Evolutionary conservation across 1,284 basidiomycete species (phyloP).

Genomic region (Cryptococcus sp.): DNA sequence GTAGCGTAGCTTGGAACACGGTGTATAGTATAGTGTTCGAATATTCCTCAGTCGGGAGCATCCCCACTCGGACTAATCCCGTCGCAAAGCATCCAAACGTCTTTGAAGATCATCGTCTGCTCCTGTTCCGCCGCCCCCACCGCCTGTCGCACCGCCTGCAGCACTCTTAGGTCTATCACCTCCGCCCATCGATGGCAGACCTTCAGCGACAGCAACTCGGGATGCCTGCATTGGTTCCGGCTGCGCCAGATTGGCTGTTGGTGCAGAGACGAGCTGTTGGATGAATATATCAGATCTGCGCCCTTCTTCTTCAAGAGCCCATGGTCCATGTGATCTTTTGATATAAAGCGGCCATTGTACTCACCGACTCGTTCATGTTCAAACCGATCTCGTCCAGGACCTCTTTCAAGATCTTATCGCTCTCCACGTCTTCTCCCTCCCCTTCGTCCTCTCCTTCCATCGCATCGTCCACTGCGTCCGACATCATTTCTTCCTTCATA

Average conservation of each 20-base stretch:
- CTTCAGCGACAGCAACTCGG: slow-evolving; percentile 72
- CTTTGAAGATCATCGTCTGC: slow-evolving; percentile 85
- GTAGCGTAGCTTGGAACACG: not conserved
- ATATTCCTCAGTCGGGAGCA: not conserved
- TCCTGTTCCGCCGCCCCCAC: slow-evolving; percentile 57
- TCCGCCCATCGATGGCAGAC: slow-evolving; percentile 63
- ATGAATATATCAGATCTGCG: slow-evolving; percentile 1
- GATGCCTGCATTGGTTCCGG: slow-evolving; percentile 65
- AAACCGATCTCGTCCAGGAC: slow-evolving; percentile 98
- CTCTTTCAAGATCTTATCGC: slow-evolving; percentile 93
- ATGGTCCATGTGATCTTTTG: not conserved
- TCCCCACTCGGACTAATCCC: slow-evolving; percentile 32
- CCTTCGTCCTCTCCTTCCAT: slow-evolving; percentile 94
- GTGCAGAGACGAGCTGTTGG: slow-evolving; percentile 72
- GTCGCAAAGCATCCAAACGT: slow-evolving; percentile 74
- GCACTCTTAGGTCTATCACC: slow-evolving; percentile 50
- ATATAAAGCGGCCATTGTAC: slow-evolving; percentile 21
- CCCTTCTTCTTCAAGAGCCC: not conserved
- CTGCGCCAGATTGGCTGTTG: slow-evolving; percentile 65
- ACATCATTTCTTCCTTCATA: slow-evolving; percentile 99
- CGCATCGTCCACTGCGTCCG: slow-evolving; percentile 94
- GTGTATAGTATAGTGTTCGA: too few relatives aligned
- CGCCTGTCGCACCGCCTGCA: slow-evolving; percentile 48
- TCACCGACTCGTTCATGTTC: slow-evolving; percentile 83
- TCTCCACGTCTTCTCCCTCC: slow-evolving; percentile 84